Conservation (phyloP, 495 filamentous ascomycete species). For the Hyphodiscus hymeniophilus region DNA sequence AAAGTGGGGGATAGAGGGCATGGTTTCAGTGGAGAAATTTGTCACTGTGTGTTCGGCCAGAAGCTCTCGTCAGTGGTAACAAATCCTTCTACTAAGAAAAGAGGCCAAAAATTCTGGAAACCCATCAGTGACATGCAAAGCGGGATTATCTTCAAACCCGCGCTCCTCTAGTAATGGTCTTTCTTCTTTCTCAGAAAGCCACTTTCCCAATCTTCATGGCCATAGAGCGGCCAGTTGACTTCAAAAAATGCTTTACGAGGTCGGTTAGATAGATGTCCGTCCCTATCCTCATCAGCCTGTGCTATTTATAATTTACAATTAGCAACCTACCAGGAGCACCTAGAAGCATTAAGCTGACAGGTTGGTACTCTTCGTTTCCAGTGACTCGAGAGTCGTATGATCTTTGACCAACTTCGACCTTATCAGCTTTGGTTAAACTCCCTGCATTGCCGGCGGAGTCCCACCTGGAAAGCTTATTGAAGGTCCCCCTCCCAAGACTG, state of each 20-base stretch:
- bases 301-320: background rate
- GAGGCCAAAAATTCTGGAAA: too few species aligned
- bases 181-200: background rate
- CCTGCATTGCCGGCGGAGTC: background rate
- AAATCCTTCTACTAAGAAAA: too few species aligned
- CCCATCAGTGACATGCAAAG: too few species aligned
- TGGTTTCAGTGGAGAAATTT: too few species aligned
- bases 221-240: background rate
- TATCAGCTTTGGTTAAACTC: background rate
- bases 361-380: background rate
- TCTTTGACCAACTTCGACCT: background rate
- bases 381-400: background rate
- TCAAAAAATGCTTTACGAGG: background rate
- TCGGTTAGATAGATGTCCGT: background rate
- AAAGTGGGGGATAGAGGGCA: too few species aligned
- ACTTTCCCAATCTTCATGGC: background rate
- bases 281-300: background rate
- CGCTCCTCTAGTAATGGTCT: too few species aligned
- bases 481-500: constrained; percentile 9
- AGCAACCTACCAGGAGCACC: background rate
- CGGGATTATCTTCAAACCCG: too few species aligned
- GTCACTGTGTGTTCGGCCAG: too few species aligned
- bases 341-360: background rate
- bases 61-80: too few species aligned
- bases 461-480: constrained; percentile 10